These are phyloP conservation scores for Taphrina flavorubra DNA, from an alignment of 1,139 yeast genomes.

Conservation along the genomic window DNA sequence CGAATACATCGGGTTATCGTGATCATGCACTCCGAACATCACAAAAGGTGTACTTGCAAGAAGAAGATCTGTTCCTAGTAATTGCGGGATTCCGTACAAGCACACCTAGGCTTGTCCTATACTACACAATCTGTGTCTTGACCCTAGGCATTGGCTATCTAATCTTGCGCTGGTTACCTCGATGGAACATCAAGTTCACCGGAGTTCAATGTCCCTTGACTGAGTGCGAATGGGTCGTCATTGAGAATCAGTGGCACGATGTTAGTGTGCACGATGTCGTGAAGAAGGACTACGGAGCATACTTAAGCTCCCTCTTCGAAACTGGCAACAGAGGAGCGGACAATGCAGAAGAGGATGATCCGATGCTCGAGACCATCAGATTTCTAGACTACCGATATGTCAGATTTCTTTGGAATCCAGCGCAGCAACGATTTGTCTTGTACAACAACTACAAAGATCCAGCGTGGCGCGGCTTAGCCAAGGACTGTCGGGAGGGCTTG, in stretches of 20 bases:
- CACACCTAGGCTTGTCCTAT: constrained; percentile 57
- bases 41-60: constrained; percentile 90
- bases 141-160: constrained; percentile 78
- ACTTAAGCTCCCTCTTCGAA: constrained; percentile 68
- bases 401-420: constrained; percentile 79
- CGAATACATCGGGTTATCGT: constrained; percentile 19
- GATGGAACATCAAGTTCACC: constrained; percentile 67
- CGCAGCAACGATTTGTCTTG: constrained; percentile 82
- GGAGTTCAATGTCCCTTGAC: constrained; percentile 76
- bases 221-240: constrained; percentile 86
- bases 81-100: constrained; percentile 84
- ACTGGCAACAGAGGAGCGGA: constrained; percentile 49
- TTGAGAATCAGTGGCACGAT: constrained; percentile 93
- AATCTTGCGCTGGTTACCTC: constrained; percentile 82
- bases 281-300: constrained; percentile 68
- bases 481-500: constrained; percentile 69
- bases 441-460: constrained; percentile 86
- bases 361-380: constrained; percentile 71
- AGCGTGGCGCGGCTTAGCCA: constrained; percentile 65
- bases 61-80: constrained; percentile 91
- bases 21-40: constrained; percentile 8
- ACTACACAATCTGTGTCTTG: constrained; percentile 61
- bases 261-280: constrained; percentile 64
- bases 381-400: constrained; percentile 82
- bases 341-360: constrained; percentile 52